Evolutionary conservation across 306 rosid genomes (phyloP).

Genomic region (Rosa rugosa): DNA sequence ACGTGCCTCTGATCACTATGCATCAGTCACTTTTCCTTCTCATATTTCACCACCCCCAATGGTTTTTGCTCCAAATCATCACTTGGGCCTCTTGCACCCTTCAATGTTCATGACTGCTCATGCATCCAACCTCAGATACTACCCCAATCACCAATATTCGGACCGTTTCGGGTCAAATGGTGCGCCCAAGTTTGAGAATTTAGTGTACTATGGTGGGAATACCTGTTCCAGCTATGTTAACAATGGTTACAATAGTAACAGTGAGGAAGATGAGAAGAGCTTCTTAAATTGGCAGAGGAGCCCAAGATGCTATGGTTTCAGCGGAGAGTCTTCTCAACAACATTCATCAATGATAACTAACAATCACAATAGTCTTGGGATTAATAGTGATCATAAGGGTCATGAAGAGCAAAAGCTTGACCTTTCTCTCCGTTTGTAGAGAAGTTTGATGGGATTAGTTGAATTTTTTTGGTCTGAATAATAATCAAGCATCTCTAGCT

Average conservation of each 20-base stretch:
- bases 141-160: constrained; percentile 36
- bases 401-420: constrained; percentile 58
- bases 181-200: constrained; percentile 45
- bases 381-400: constrained; percentile 27
- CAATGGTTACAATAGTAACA: constrained; percentile 5
- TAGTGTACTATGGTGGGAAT: constrained; percentile 38
- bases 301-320: constrained; percentile 28
- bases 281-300: constrained; percentile 47
- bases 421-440: constrained; percentile 76
- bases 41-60: constrained; percentile 25
- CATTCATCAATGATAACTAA: constrained; percentile 19
- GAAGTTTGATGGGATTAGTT: neutral
- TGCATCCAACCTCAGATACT: constrained; percentile 44
- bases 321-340: constrained; percentile 31
- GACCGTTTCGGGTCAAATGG: constrained; percentile 45
- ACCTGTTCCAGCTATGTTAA: constrained; percentile 21
- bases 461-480: constrained; percentile 12
- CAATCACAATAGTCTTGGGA: constrained; percentile 28
- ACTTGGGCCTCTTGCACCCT: constrained; percentile 39
- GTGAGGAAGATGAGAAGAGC: constrained; percentile 42
- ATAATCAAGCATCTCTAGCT: neutral
- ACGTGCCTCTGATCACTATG: constrained; percentile 32
- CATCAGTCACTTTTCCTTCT: constrained; percentile 25
- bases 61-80: constrained; percentile 49
- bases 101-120: constrained; percentile 51